These are phyloP conservation scores for Aureobasidium sp. DNA, from an alignment of 2,329 filamentous ascomycete genomes.

Conservation along the genomic window DNA sequence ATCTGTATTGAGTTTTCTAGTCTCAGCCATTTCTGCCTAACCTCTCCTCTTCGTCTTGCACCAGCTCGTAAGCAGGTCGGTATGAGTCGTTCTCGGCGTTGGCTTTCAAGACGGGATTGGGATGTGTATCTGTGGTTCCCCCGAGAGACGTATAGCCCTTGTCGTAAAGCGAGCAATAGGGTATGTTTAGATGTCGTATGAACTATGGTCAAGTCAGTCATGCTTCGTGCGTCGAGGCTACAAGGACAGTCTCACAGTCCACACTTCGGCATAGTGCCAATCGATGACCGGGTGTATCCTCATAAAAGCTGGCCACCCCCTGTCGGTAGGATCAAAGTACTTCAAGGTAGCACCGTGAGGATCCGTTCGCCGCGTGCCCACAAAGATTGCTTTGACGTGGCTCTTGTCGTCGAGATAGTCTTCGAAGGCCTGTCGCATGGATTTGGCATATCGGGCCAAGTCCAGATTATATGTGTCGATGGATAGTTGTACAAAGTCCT, in stretches of 20 bases:
- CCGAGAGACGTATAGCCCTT: slow-evolving; percentile 87
- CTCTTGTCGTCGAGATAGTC: slow-evolving; percentile 63
- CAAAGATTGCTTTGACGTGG: slow-evolving; percentile 69
- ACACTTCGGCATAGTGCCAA: slow-evolving; percentile 94
- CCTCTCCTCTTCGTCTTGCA: slow-evolving; percentile 69
- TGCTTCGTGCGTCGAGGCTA: background rate
- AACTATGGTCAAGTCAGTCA: slow-evolving; percentile 47
- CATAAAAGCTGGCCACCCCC: slow-evolving; percentile 88
- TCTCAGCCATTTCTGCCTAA: slow-evolving; percentile 56
- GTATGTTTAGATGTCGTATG: slow-evolving; percentile 68
- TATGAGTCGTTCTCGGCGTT: slow-evolving; percentile 39
- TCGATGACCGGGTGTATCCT: slow-evolving; percentile 92
- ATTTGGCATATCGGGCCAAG: slow-evolving; percentile 64
- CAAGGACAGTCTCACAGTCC: slow-evolving; percentile 59
- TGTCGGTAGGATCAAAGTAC: slow-evolving; percentile 81
- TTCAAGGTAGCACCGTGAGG: slow-evolving; percentile 75
- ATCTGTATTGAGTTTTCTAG: background rate
- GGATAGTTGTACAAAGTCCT: slow-evolving; percentile 69
- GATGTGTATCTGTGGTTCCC: slow-evolving; percentile 78
- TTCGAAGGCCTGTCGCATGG: slow-evolving; percentile 76
- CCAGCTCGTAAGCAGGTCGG: slow-evolving; percentile 67
- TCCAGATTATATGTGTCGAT: slow-evolving; percentile 65
- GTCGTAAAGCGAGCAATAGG: slow-evolving; percentile 85
- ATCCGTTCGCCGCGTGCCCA: slow-evolving; percentile 84
- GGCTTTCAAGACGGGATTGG: slow-evolving; percentile 65